Evolutionary conservation across 106 monocot genomes (phyloP), one percentile per base, ranked within the genome.

Genomic region (Platanthera zijinensis): DNA sequence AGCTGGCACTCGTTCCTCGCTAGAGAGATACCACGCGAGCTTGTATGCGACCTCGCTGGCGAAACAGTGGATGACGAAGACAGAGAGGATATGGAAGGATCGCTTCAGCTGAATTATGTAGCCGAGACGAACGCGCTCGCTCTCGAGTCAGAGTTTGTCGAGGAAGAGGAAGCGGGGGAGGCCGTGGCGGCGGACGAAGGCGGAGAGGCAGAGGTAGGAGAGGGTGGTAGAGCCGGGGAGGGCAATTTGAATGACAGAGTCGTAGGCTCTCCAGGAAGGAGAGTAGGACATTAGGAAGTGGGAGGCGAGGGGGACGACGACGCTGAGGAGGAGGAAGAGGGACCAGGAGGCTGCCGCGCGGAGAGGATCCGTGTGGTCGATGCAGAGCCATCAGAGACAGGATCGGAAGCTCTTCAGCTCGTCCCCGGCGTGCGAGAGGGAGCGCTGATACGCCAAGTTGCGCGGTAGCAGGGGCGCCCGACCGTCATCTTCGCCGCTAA

Each of bases 351-450:
- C 5, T 2, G 78, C 70, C 1, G 71, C 50, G 48, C 51, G 66
- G 59, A 63, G 74, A 0, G 47, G 5, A 32, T 73, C 81, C 2
- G 86, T 82, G 8, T 91, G 87, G 80, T 97, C 94, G 28, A 93
- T 82, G 83, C 91, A 93, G 78, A 94, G 84, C 89, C 87, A 97
- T 17, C 96, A 81, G 11, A 97, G 91, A 64, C 84, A 88, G 0
- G 84, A 82, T 0, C 96, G 85, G 89, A 97, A 97, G 82, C 54
- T 82, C 3, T 56, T 71, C n/a, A 93, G 91, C 91, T 97, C 96
- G 82, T 97, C 96, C 64, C 78, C 77, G 18, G 87, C 80, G 72
- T 71, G 82, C 51, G 93, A 93, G 13, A 74, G 17, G 86, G 79
- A 75, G 0, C 96, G 84, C 12, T 51, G n/a, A 82, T 89, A 88